Evolutionary conservation across 2,329 filamentous ascomycete species (phyloP).

Genomic region (Thermomyces lanuginosus): DNA sequence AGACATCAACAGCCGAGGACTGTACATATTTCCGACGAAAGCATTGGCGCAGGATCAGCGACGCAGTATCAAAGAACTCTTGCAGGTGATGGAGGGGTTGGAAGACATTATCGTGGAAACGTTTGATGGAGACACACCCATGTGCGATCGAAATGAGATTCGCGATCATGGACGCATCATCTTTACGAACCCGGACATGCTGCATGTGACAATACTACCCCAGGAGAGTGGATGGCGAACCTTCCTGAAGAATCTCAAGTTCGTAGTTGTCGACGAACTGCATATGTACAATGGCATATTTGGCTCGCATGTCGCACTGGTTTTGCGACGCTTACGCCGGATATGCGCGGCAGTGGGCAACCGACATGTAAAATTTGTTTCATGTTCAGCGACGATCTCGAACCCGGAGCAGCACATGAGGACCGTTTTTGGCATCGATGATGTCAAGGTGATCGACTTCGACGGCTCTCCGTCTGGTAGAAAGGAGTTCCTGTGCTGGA

Average conservation of each 20-base stretch:
- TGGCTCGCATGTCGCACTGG: constrained; percentile 82
- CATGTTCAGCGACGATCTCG: constrained; percentile 88
- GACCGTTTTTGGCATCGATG: constrained; percentile 76
- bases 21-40: constrained; percentile 98
- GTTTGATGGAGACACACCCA: constrained; percentile 87
- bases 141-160: constrained; percentile 59
- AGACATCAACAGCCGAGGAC: constrained; percentile 60
- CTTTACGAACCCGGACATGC: constrained; percentile 96
- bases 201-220: constrained; percentile 83
- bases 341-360: constrained; percentile 88
- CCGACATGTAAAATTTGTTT: constrained; percentile 69
- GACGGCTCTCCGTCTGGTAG: constrained; percentile 84
- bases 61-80: constrained; percentile 69
- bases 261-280: constrained; percentile 79
- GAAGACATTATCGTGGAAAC: constrained; percentile 71
- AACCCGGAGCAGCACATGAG: constrained; percentile 86
- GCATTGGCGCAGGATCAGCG: constrained; percentile 89
- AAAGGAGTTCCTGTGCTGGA: constrained; percentile 96
- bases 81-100: constrained; percentile 63
- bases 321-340: constrained; percentile 76
- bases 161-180: constrained; percentile 82
- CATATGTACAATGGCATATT: constrained; percentile 95
- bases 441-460: constrained; percentile 69
- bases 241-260: constrained; percentile 77
- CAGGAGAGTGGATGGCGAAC: constrained; percentile 79